Percentiles rank a stretch among this genome's conserved stretches.
Evolutionary conservation across 2,329 filamentous ascomycete genomes (phyloP).

Genomic region (Taxawa tesnikishii): DNA sequence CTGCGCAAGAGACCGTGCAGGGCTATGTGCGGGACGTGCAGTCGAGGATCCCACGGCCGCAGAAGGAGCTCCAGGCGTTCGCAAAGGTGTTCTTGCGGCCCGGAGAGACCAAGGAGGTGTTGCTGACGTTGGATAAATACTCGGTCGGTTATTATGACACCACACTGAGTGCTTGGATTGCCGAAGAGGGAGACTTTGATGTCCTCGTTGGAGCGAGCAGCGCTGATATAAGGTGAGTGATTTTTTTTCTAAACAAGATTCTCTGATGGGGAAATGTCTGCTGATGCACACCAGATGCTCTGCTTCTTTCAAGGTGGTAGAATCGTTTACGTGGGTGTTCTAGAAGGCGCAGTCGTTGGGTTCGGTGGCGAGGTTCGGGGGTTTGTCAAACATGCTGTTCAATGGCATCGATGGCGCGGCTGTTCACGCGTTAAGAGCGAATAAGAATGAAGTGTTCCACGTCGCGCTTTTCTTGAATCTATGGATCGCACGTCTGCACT

Average conservation of each 20-base stretch:
- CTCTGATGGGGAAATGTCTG: too few species aligned
- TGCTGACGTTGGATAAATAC: not conserved
- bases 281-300: too few species aligned
- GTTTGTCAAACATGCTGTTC: too few species aligned
- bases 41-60: not conserved
- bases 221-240: not conserved
- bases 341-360: constrained; percentile 49
- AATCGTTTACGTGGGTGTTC: not conserved
- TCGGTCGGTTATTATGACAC: not conserved
- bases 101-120: not conserved
- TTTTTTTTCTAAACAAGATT: too few species aligned
- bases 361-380: constrained; percentile 50
- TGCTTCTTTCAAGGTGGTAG: not conserved
- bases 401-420: too few species aligned
- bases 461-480: too few species aligned
- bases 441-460: too few species aligned
- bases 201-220: not conserved
- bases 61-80: not conserved
- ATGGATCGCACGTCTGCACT: too few species aligned
- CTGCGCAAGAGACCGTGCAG: not conserved
- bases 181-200: not conserved
- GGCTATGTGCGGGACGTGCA: not conserved
- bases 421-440: too few species aligned
- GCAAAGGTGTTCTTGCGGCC: not conserved
- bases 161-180: not conserved